Conservation (phyloP, 352 stramenopile species). For the Globisporangium polare region DNA sequence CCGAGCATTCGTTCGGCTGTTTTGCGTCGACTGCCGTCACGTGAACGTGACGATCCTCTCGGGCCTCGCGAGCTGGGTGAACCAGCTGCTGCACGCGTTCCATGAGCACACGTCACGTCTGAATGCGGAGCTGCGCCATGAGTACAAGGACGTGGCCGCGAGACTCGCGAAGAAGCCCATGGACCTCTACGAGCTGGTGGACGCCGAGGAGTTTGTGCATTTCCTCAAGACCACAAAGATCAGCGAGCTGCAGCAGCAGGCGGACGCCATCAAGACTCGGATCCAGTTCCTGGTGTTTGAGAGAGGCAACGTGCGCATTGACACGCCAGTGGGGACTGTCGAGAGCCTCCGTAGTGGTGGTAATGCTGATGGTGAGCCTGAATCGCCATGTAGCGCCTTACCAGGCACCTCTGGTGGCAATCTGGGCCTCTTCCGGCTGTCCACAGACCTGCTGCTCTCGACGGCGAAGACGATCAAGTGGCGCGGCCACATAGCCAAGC, state of each 20-base stretch:
- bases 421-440: conserved; percentile 13
- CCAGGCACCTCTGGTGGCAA: background rate
- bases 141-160: conserved; percentile 74
- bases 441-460: conserved; percentile 41
- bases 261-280: conserved; percentile 47
- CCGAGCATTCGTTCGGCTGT: conserved; percentile 22
- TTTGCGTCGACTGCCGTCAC: conserved; percentile 42
- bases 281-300: conserved; percentile 69
- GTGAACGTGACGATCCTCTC: conserved; percentile 42
- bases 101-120: conserved; percentile 39
- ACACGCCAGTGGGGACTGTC: background rate
- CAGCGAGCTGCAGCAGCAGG: conserved; percentile 39
- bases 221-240: conserved; percentile 42
- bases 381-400: background rate
- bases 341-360: background rate
- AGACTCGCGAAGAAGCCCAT: conserved; percentile 54
- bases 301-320: conserved; percentile 34
- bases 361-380: background rate
- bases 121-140: conserved; percentile 52
- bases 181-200: conserved; percentile 72
- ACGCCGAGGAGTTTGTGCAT: conserved; percentile 52
- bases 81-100: conserved; percentile 42
- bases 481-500: conserved; percentile 48
- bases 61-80: conserved; percentile 36
- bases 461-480: conserved; percentile 70